Conservation (phyloP, 179 eudicot genomes). For the Patellifolia procumbens region DNA sequence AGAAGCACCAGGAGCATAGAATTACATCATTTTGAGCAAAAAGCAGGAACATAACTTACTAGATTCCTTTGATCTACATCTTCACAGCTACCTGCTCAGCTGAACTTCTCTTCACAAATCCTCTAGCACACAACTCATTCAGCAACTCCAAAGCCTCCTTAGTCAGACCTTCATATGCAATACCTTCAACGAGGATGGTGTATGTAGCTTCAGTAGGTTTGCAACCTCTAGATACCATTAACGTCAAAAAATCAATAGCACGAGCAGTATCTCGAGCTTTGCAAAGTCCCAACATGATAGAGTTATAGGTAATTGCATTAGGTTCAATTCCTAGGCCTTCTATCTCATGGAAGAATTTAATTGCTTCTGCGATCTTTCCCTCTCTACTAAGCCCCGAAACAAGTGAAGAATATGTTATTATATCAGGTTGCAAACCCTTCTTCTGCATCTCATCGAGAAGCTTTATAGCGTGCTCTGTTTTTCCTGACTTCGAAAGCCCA, state of each 20-base stretch:
- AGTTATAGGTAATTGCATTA: constrained; percentile 70
- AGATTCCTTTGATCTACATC: constrained; percentile 33
- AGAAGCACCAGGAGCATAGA: background rate
- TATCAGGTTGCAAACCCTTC: constrained; percentile 75
- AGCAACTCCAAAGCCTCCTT: constrained; percentile 74
- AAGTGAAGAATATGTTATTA: constrained; percentile 72
- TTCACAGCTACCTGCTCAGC: constrained; percentile 63
- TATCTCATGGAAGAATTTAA: constrained; percentile 56
- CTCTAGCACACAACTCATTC: constrained; percentile 65
- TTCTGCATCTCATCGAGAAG: constrained; percentile 68
- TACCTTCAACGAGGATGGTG: constrained; percentile 72
- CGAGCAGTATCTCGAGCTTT: constrained; percentile 73
- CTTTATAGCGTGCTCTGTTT: constrained; percentile 60
- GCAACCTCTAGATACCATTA: constrained; percentile 76
- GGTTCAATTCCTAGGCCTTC: constrained; percentile 65
- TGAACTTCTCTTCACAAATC: constrained; percentile 76
- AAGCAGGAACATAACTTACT: background rate
- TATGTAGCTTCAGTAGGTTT: constrained; percentile 80
- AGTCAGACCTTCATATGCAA: constrained; percentile 72
- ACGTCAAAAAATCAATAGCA: constrained; percentile 73
- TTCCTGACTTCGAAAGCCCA: constrained; percentile 75
- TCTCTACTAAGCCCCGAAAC: constrained; percentile 78
- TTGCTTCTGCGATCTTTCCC: constrained; percentile 74
- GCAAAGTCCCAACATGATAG: constrained; percentile 79
- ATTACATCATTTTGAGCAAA: background rate